phyloP scores from a whole-genome alignment of 371 early-diverging fungal genomes.

The Mucor indicus region DNA sequence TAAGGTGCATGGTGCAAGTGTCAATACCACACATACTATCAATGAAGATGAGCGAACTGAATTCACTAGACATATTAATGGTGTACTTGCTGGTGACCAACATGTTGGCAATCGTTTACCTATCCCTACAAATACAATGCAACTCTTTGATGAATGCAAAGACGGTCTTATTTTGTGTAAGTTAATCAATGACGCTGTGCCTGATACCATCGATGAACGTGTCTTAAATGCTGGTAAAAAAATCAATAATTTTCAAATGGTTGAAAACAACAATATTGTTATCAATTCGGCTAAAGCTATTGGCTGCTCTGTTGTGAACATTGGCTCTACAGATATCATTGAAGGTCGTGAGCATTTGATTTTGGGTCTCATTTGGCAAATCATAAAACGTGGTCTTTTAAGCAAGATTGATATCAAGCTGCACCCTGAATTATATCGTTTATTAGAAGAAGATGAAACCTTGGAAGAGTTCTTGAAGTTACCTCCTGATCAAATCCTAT shows the following conservation, averaged over 20 bases:
- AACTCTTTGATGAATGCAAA: conserved; percentile 86
- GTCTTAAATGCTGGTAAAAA: conserved; percentile 82
- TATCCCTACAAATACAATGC: conserved; percentile 84
- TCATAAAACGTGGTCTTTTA: conserved; percentile 89
- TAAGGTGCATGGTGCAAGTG: conserved; percentile 74
- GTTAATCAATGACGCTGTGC: conserved; percentile 89
- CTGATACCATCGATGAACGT: conserved; percentile 94
- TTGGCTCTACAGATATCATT: conserved; percentile 88
- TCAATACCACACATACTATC: conserved; percentile 87
- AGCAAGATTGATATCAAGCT: conserved; percentile 91
- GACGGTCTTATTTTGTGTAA: conserved; percentile 91
- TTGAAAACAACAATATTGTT: conserved; percentile 93
- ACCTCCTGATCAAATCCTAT: conserved; percentile 87
- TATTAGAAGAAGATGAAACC: conserved; percentile 85
- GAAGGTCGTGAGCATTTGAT: conserved; percentile 91
- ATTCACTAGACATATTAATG: conserved; percentile 89
- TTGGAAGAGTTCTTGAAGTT: conserved; percentile 84
- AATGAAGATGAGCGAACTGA: conserved; percentile 93
- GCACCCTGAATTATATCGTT: conserved; percentile 92
- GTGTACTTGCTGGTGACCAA: conserved; percentile 69
- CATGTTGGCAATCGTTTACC: conserved; percentile 80
- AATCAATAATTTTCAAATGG: conserved; percentile 83
- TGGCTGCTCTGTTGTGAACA: conserved; percentile 91
- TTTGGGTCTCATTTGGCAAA: conserved; percentile 94
- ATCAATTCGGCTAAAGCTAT: conserved; percentile 95